Evolutionary conservation across 805 yeast species (phyloP).

Genomic region (Candida michaelii): DNA sequence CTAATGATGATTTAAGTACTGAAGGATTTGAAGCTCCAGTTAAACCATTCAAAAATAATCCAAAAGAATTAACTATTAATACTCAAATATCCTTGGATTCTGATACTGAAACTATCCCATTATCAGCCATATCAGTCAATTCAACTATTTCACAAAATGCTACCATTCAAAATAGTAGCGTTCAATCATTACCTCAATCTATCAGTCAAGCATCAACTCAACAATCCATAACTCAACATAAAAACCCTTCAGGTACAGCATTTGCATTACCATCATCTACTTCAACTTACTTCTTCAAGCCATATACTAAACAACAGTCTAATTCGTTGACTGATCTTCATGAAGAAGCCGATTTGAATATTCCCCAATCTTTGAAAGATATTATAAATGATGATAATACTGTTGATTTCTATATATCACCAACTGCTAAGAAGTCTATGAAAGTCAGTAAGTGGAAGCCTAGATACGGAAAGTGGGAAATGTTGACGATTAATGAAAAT

Average conservation of each 20-base stretch:
- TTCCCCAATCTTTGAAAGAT: conserved; percentile 38
- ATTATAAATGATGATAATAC: conserved; percentile 37
- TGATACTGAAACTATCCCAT: conserved; percentile 17
- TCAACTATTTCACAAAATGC: conserved; percentile 15
- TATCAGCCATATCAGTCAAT: conserved; percentile 17
- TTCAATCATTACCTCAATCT: conserved; percentile 7
- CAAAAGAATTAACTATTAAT: conserved; percentile 16
- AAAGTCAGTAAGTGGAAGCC: conserved; percentile 44
- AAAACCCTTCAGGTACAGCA: conserved; percentile 23
- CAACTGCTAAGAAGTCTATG: conserved; percentile 33
- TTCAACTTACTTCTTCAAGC: conserved; percentile 40
- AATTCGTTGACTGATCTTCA: conserved; percentile 3
- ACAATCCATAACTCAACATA: conserved; percentile 13
- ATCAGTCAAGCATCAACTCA: neutral
- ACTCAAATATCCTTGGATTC: conserved; percentile 12
- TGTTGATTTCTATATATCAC: conserved; percentile 37
- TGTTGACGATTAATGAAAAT: conserved; percentile 37
- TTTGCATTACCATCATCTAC: conserved; percentile 48
- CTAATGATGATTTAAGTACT: neutral
- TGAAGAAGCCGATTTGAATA: conserved; percentile 20
- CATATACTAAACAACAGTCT: conserved; percentile 17
- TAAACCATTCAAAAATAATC: conserved; percentile 9
- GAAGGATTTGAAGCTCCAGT: neutral
- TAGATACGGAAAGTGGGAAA: conserved; percentile 45
- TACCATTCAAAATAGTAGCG: conserved; percentile 1